phyloP scores from a whole-genome alignment of 192 early-diverging fungal genomes.

The Entomortierella chlamydospora region DNA sequence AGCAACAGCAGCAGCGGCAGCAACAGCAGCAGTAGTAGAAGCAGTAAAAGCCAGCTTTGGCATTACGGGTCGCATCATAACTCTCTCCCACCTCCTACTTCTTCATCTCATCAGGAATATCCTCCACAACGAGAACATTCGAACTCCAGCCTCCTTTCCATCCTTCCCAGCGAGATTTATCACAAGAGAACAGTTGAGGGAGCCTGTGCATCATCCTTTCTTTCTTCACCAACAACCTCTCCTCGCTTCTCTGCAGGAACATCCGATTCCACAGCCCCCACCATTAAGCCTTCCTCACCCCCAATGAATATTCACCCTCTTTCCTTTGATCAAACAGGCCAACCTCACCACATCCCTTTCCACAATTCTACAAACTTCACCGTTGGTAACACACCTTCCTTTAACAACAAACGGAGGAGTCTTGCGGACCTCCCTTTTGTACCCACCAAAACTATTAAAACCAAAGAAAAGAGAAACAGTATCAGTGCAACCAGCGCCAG shows the following conservation, averaged over 20 bases:
- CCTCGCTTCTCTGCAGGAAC: not conserved
- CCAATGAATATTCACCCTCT: constrained; percentile 18
- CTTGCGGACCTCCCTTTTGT: constrained; percentile 40
- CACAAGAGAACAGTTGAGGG: constrained; percentile 1
- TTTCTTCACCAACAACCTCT: constrained; percentile 9
- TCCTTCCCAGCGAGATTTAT: constrained; percentile 3
- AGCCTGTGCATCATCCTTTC: constrained; percentile 12
- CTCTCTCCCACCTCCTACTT: constrained; percentile 12
- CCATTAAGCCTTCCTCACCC: not conserved
- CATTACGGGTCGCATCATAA: constrained; percentile 2
- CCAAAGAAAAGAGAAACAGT: constrained; percentile 36
- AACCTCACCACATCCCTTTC: constrained; percentile 5
- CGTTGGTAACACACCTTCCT: not conserved
- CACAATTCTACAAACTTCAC: not conserved
- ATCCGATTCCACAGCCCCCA: constrained; percentile 1
- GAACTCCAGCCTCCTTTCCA: not conserved
- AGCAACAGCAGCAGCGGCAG: not conserved
- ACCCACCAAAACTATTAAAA: constrained; percentile 29
- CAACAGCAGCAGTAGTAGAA: not conserved
- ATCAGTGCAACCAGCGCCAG: constrained; percentile 20
- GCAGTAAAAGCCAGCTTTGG: not conserved
- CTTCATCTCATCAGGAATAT: constrained; percentile 7
- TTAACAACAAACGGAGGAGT: constrained; percentile 46
- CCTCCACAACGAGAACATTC: not conserved
- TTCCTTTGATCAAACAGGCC: constrained; percentile 15